phyloP scores from a whole-genome alignment of 371 early-diverging fungal species.

The Fennellomyces sp. region DNA sequence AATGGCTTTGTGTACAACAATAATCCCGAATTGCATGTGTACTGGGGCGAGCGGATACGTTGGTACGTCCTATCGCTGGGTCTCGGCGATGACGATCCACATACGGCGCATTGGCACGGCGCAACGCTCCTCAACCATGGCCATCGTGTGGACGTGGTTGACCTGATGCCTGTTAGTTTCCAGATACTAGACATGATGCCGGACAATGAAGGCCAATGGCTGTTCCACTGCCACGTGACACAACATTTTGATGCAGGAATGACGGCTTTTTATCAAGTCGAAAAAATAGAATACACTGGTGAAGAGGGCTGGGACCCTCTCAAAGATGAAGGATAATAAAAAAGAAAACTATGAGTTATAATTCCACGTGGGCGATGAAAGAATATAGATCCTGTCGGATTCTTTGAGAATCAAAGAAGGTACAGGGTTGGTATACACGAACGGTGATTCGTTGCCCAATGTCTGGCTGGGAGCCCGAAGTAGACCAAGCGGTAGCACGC shows the following conservation, averaged over 20 bases:
- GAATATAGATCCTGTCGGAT: constrained; percentile 28
- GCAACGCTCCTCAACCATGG: constrained; percentile 44
- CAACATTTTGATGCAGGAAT: constrained; percentile 53
- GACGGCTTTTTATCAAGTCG: constrained; percentile 51
- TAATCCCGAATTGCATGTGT: constrained; percentile 34
- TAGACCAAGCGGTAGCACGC: constrained; percentile 45
- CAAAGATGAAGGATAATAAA: constrained; percentile 3
- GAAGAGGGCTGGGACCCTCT: constrained; percentile 46
- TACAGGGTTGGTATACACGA: constrained; percentile 60
- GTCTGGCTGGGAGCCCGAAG: constrained; percentile 45
- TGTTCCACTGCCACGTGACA: constrained; percentile 57
- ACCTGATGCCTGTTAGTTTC: constrained; percentile 46
- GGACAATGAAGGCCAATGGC: constrained; percentile 57
- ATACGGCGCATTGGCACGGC: constrained; percentile 62
- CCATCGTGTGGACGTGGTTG: constrained; percentile 51
- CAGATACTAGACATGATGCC: constrained; percentile 51
- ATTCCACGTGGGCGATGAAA: constrained; percentile 14
- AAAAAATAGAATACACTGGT: constrained; percentile 42
- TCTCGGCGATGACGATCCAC: constrained; percentile 41
- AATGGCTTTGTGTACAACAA: constrained; percentile 56
- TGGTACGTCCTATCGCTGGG: constrained; percentile 54
- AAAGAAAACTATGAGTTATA: background rate
- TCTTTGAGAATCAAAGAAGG: constrained; percentile 36
- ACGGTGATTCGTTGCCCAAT: constrained; percentile 48
- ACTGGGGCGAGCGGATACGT: constrained; percentile 44